Evolutionary conservation across 139 green algal species (phyloP), one percentile per base, ranked within the genome.

Genomic region (Chlamydomonas sp.): DNA sequence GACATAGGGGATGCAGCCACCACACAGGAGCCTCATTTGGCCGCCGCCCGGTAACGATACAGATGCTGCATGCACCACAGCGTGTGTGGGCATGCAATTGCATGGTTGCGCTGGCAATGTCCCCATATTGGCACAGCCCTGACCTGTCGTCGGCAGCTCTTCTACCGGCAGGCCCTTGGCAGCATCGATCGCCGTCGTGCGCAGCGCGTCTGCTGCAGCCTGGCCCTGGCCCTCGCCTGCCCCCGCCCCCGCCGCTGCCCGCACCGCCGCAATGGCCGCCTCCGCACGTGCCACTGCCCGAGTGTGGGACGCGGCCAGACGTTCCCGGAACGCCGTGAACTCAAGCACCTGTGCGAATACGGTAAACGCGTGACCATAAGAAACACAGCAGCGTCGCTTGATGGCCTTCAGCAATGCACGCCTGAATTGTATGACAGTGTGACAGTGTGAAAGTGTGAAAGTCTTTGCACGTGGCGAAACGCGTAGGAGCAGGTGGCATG

Each of bases 281-380:
- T 96, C 94, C 14, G 89, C 84, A 2, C 78, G 73, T 2, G 92
- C 92, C 57, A 95, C 69, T 2, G 89, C 88, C 5, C 85, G 86
- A 0, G 91, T 90, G 89, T 97, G 94, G 4, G 94, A 93, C 15
- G 85, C 73, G 12, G 89, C 85, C 85, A 98, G 90, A 0, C 94
- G 92, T 85, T 98, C 92, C 78, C 92, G 93, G 83, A 98, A 98
- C 7, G 90, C 91, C 1, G 95, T 92, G 92, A 98, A 98, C 88
- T 98, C 96, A 1, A 96, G 31, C n/a, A 97, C 93, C 95, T 97
- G 92, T 16, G 17, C n/a, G n/a, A n/a, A n/a, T n/a, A n/a, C n/a
- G n/a, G n/a, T n/a, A n/a, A n/a, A n/a, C n/a, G n/a, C n/a, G n/a
- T n/a, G n/a, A n/a, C n/a, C n/a, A n/a, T n/a, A n/a, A n/a, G n/a